Conservation (phyloP, 495 filamentous ascomycete genomes). For the Chaetomium fimeti region DNA sequence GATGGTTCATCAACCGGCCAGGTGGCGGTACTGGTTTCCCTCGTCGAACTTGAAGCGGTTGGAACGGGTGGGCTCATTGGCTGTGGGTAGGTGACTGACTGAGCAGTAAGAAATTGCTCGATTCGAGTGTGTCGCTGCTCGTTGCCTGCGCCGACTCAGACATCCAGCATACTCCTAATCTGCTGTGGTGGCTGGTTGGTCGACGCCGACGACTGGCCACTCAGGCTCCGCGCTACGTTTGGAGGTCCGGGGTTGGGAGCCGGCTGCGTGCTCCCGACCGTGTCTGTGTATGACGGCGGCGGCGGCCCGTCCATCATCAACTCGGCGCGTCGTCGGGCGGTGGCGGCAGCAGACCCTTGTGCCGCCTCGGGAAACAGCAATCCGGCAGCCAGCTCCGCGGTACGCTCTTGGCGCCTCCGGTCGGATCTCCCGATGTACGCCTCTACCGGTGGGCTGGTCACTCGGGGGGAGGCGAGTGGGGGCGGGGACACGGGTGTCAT, state of each 20-base stretch:
- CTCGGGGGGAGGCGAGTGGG: slow-evolving; percentile 1
- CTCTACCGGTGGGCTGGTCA: neutral
- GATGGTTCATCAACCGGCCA: too few relatives aligned
- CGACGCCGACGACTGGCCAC: slow-evolving; percentile 35
- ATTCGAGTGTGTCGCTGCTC: too few relatives aligned
- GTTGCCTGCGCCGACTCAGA: slow-evolving; percentile 35
- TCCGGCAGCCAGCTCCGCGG: slow-evolving; percentile 36
- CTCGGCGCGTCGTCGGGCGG: slow-evolving; percentile 28
- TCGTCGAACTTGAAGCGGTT: too few relatives aligned
- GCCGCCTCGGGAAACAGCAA: slow-evolving; percentile 40
- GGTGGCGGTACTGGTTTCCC: too few relatives aligned
- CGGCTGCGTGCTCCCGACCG: slow-evolving; percentile 6
- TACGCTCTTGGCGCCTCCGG: slow-evolving; percentile 37
- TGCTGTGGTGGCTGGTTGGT: slow-evolving; percentile 46
- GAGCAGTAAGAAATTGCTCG: too few relatives aligned
- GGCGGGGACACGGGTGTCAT: slow-evolving; percentile 35
- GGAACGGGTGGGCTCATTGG: too few relatives aligned
- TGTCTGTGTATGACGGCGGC: slow-evolving; percentile 33
- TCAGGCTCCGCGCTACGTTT: slow-evolving; percentile 36
- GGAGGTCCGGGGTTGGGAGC: neutral
- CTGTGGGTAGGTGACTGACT: too few relatives aligned
- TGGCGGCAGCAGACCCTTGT: slow-evolving; percentile 7
- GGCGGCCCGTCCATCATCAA: slow-evolving; percentile 32
- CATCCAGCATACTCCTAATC: slow-evolving; percentile 59
- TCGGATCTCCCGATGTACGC: slow-evolving; percentile 40